These are phyloP conservation scores for Ligustrum vulgare DNA, from an alignment of 257 asterid species.

Conservation along the genomic window DNA sequence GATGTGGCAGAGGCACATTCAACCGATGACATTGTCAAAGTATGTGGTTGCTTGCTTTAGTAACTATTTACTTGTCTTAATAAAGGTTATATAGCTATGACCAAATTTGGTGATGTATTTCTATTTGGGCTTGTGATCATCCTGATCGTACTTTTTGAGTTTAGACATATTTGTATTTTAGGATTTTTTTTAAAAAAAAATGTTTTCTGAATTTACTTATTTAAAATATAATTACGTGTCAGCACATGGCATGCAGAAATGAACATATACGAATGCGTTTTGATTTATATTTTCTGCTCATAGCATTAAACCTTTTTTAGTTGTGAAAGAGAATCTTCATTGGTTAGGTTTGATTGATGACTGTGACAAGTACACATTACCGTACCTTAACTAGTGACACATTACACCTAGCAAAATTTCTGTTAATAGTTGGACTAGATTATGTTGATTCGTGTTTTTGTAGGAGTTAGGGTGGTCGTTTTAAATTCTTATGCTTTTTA, in stretches of 20 bases:
- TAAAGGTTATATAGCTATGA: background rate
- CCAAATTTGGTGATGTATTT: background rate
- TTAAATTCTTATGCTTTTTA: background rate
- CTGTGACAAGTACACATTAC: background rate
- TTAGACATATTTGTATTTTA: background rate
- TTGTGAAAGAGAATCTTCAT: background rate
- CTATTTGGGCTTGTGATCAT: background rate
- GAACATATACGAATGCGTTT: background rate
- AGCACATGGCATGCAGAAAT: background rate
- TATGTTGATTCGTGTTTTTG: background rate
- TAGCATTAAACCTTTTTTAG: background rate
- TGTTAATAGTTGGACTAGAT: background rate
- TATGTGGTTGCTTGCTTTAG: conserved; percentile 1
- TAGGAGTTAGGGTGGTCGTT: background rate
- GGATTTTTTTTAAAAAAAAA: no score
- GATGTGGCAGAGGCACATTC: conserved; percentile 57
- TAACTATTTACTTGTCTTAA: background rate
- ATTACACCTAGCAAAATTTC: background rate
- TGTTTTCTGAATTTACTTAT: background rate
- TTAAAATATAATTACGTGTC: background rate
- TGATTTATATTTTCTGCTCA: background rate
- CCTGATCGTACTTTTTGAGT: background rate
- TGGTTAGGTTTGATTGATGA: background rate
- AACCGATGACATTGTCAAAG: conserved; percentile 50
- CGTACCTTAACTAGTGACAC: background rate